phyloP scores from a whole-genome alignment of 2,329 filamentous ascomycete species.

The Boeremia lycopersici region DNA sequence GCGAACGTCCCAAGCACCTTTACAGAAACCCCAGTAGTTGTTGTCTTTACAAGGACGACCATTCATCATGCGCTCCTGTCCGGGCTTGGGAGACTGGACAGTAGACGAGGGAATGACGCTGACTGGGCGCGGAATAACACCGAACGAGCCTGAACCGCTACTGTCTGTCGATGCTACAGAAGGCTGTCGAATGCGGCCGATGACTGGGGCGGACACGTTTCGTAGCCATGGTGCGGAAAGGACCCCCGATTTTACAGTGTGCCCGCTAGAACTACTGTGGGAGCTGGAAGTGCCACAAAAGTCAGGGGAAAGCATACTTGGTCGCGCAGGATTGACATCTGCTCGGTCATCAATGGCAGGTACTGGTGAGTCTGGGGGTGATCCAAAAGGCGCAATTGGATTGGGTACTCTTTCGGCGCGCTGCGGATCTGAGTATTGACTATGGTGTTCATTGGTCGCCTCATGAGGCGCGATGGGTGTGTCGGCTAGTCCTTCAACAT shows the following conservation, averaged over 20 bases:
- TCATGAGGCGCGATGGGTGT: neutral
- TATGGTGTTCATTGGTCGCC: neutral
- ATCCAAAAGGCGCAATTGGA: slow-evolving; percentile 9
- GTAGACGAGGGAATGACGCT: slow-evolving; percentile 24
- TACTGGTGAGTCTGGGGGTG: slow-evolving; percentile 2
- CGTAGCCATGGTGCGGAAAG: slow-evolving; percentile 3
- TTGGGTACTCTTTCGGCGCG: neutral
- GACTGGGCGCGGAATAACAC: slow-evolving; percentile 19
- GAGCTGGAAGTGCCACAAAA: slow-evolving; percentile 3
- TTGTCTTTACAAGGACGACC: slow-evolving; percentile 49
- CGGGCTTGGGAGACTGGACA: slow-evolving; percentile 23
- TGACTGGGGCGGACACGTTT: slow-evolving; percentile 5
- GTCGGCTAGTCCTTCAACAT: neutral
- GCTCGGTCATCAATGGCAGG: neutral
- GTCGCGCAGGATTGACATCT: neutral
- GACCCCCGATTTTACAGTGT: slow-evolving; percentile 8
- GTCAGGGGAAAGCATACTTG: neutral
- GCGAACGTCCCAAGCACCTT: slow-evolving; percentile 46
- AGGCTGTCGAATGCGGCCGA: slow-evolving; percentile 13
- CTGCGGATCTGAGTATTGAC: neutral
- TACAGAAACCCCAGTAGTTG: slow-evolving; percentile 51
- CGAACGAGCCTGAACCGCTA: slow-evolving; percentile 20
- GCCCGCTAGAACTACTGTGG: slow-evolving; percentile 11
- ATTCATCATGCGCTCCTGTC: slow-evolving; percentile 37
- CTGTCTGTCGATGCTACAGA: slow-evolving; percentile 29